Base-by-base conservation (phyloP, 192 early-diverging fungal genomes). In the Podochytrium sp. region DNA sequence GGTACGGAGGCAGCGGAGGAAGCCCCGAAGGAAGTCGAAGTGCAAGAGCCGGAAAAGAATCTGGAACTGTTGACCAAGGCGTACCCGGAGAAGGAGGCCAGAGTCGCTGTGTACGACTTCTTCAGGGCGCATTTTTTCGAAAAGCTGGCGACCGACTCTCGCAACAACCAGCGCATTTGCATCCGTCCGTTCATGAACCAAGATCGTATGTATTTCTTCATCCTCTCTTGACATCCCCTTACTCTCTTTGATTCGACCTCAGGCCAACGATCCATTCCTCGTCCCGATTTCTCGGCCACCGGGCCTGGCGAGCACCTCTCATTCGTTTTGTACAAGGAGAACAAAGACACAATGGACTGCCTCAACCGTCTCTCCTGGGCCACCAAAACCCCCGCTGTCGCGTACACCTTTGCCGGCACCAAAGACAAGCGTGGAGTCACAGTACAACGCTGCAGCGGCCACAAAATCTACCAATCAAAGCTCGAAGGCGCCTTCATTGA, bases 341-440 rank as follows among this genome's bases (percentile, higher is more conserved):
- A 96, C 80, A 84, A 78, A 42, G 98, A 99, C 73, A 94, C 96
- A 2, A 95, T 96, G 91, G 91, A 93, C 7, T 91, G 90, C 0
- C 72, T 96, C 43, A 87, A 88, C 65, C 82, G 67, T 32, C 64
- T 95, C 34, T 75, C 90, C 1, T 84, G 80, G 10, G 53, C 77
- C 6, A 63, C 79, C 2, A 62, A 66, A 2, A 62, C 76, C 14
- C 59, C 63, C 2, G 42, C 69, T 27, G 90, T 90, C 33, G 73
- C 78, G 16, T 87, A 96, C 60, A 84, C 92, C 5, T 93, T 92
- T 84, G 94, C 95, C 0, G 98, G 98, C 2, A 97, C 93, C 5
- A 99, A 99, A 77, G 98, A 98, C 80, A 91, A 90, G 65, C 91
- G 96, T 39, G 96, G 88, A 1, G 85, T 98, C 62, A 99, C 95